Evolutionary conservation across 1,139 yeast species (phyloP), one percentile per base, ranked within the genome.

Genomic region (Pichia kudriavzevii): DNA sequence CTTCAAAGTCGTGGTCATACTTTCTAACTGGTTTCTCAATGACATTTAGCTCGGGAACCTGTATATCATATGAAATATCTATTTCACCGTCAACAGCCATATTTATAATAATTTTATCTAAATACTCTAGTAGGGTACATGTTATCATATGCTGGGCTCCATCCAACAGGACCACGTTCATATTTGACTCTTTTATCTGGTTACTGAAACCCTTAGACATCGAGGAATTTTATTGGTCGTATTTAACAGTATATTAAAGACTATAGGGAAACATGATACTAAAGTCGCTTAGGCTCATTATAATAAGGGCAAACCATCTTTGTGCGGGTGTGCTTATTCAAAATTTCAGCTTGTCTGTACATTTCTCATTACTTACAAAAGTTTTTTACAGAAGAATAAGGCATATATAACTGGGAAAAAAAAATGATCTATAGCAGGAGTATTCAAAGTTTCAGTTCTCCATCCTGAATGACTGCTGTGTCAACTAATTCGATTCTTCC

Each of bases 401-500:
- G n/a, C n/a, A n/a, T n/a, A n/a, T n/a, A n/a, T n/a, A n/a, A n/a
- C n/a, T n/a, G n/a, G n/a, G n/a, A n/a, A n/a, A n/a, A n/a, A 8
- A 20, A 13, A 12, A 26, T 26, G 16, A n/a, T 15, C 15, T 28
- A 25, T 12, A 26, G 12, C 22, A 10, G 19, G 12, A 13, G 12
- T 13, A 17, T 19, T 24, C 24, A 35, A 14, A 39, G 27, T 14
- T 40, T 34, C 9, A 37, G 16, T 21, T 67, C 72, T 15, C 69
- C 66, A 41, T 80, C 82, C 46, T 77, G 78, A 17, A 82, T 67
- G 10, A 85, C 95, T 8, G 95, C 94, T 79, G 85, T 79, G 47
- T 87, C 96, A 42, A 91, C 61, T 11, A 91, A 93, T 54, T 91
- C 97, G 7, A 91, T 67, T 4, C 72, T 64, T 1, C 88, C 88